Conservation (phyloP, 164 flowering plant genomes). For the Stephania japonica region DNA sequence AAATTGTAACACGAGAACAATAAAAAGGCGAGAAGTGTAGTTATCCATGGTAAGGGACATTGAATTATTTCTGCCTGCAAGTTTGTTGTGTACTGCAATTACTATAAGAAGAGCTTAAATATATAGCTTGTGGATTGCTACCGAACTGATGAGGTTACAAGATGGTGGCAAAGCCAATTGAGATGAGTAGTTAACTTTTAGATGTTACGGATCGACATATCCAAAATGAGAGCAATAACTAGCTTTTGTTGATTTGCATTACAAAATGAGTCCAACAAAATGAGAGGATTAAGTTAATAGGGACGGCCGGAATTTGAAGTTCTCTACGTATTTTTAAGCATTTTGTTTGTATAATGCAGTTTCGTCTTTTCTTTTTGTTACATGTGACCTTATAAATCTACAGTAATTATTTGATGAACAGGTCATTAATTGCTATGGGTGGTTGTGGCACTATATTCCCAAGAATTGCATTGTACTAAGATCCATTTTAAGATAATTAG, state of each 20-base stretch:
- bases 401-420: no score
- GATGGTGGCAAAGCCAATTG: background rate
- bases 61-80: no score
- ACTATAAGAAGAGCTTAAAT: no score
- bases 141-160: background rate
- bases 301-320: background rate
- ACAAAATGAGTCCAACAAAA: background rate
- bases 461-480: no score
- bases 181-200: background rate
- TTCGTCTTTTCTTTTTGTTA: no score
- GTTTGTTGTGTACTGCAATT: no score
- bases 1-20: constrained; percentile 6
- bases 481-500: no score
- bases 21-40: background rate
- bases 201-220: background rate
- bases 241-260: no score
- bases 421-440: no score
- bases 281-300: background rate
- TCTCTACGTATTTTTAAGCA: background rate
- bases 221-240: background rate
- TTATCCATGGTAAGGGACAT: constrained; percentile 8
- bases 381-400: no score
- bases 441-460: no score
- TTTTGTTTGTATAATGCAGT: no score
- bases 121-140: background rate